Evolutionary conservation across 2,329 filamentous ascomycete species (phyloP).

Genomic region (Phyllosticta paracitricarpa): DNA sequence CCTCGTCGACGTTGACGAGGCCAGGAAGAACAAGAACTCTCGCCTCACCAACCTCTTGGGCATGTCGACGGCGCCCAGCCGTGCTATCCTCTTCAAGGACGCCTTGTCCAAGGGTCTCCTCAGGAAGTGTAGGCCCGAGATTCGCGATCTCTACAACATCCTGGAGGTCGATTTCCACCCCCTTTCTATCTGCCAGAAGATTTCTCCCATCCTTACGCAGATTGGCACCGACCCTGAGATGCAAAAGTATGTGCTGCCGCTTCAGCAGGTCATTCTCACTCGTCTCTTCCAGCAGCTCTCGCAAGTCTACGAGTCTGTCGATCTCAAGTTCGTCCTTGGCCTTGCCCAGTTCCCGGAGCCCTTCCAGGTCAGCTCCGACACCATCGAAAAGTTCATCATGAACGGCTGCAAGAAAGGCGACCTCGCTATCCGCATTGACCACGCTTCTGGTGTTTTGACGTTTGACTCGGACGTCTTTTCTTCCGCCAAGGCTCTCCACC

Average conservation of each 20-base stretch:
- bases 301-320: conserved; percentile 97
- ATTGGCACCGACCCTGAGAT: conserved; percentile 92
- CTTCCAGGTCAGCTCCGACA: conserved; percentile 81
- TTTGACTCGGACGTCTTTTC: conserved; percentile 99
- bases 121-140: conserved; percentile 86
- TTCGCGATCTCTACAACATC: conserved; percentile 95
- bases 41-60: conserved; percentile 91
- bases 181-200: conserved; percentile 97
- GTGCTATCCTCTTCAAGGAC: conserved; percentile 88
- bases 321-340: conserved; percentile 84
- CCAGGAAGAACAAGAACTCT: conserved; percentile 97
- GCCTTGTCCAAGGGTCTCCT: conserved; percentile 89
- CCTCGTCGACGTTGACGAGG: conserved; percentile 93
- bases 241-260: conserved; percentile 89
- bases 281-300: conserved; percentile 98
- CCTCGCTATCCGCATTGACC: conserved; percentile 88
- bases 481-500: conserved; percentile 82
- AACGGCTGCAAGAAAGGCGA: conserved; percentile 99
- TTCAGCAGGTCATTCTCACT: conserved; percentile 97
- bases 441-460: conserved; percentile 87
- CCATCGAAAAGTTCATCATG: conserved; percentile 99
- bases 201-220: conserved; percentile 87
- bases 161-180: conserved; percentile 99
- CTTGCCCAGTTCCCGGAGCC: conserved; percentile 94
- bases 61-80: conserved; percentile 82